phyloP scores from a whole-genome alignment of 345 rosid species.

The Passiflora organensis region DNA sequence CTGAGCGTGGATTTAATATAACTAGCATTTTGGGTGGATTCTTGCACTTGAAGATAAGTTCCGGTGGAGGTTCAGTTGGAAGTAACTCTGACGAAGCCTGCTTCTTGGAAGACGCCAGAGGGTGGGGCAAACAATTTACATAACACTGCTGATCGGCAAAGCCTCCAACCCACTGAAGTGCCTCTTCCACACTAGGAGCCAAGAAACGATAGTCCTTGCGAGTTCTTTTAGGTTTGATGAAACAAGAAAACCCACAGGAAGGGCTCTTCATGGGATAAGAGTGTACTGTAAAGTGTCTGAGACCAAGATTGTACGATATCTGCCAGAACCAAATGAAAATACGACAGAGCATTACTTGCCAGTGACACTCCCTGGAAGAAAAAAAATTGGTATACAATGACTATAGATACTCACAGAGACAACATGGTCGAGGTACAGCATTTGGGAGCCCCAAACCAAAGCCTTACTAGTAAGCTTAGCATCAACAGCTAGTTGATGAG shows the following conservation, averaged over 20 bases:
- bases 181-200: slow-evolving; percentile 73
- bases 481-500: slow-evolving; percentile 46
- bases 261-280: slow-evolving; percentile 63
- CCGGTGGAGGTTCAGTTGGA: slow-evolving; percentile 81
- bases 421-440: slow-evolving; percentile 66
- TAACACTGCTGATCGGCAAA: slow-evolving; percentile 95
- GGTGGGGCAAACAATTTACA: slow-evolving; percentile 87
- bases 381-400: too few species aligned
- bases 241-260: slow-evolving; percentile 70
- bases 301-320: slow-evolving; percentile 80
- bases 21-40: slow-evolving; percentile 92
- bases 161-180: slow-evolving; percentile 95
- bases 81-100: slow-evolving; percentile 79
- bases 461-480: slow-evolving; percentile 85
- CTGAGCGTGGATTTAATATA: slow-evolving; percentile 91
- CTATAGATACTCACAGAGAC: slow-evolving; percentile 55
- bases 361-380: too few species aligned
- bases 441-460: slow-evolving; percentile 72
- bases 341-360: background rate
- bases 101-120: slow-evolving; percentile 82
- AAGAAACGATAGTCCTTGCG: slow-evolving; percentile 77
- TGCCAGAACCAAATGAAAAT: slow-evolving; percentile 22
- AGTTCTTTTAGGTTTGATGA: slow-evolving; percentile 68
- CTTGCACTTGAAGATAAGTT: slow-evolving; percentile 83
- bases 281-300: slow-evolving; percentile 87